Evolutionary conservation across 495 filamentous ascomycete genomes (phyloP), one percentile per base, ranked within the genome.

Genomic region (Talaromyces nanjingensis): DNA sequence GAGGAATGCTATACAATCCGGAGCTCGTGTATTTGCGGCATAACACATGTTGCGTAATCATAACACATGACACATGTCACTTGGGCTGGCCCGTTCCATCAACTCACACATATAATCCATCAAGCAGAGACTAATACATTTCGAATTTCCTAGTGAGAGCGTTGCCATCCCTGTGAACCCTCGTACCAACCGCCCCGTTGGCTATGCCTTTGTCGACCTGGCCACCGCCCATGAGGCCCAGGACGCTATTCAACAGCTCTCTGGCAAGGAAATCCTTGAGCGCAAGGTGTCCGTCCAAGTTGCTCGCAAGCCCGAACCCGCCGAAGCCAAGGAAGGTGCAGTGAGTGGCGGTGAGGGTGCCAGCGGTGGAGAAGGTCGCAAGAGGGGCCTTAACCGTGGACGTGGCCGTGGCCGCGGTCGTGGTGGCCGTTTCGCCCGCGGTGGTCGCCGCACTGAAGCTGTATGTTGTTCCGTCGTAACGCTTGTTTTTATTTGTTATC

Each of bases 201-300:
- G 94, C 66, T 99, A 99, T 75, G 94, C 94, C 71, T 99, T 99
- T 75, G 94, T 99, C 70, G 94, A 98, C 71, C 88, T 99, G 57
- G 93, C 90, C 54, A 97, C 93, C 60, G 91, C 96, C 52, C 84
- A 84, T 64, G 96, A 99, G 80, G 94, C 94, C 63, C 90, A 96
- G 75, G 89, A 91, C 73, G 94, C 94, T 69, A 97, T 99, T 70
- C 81, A 82, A 69, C 90, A 94, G 75, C 89, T 99, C 56, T 97
- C 93, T 65, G 93, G 94, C 72, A 93, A 97, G 80, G 91, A 93
- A 78, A 92, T 99, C 70, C 86, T 97, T 47, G 90, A 96, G 74
- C 92, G 94, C 74, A 97, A 97, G 87, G 94, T 99, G 68, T 97
- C 93, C 6, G 96, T 99, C 61, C 94, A 99, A 82, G 88, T 96